Conservation (phyloP, 345 rosid genomes). For the Schrenkiella parvula region DNA sequence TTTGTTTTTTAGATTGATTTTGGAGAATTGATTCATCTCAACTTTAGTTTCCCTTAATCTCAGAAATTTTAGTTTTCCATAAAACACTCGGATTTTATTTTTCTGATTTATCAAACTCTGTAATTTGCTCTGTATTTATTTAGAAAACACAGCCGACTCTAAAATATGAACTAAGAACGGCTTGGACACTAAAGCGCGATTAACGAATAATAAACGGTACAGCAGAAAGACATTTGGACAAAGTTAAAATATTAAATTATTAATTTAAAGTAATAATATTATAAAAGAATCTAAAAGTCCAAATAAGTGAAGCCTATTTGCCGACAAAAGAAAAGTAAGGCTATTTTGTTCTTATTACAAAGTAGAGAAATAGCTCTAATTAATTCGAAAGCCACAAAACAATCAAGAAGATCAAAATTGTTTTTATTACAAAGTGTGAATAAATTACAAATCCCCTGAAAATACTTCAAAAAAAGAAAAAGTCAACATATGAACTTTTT, state of each 20-base stretch:
- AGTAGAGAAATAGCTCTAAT: not conserved
- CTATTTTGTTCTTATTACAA: not conserved
- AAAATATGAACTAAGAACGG: too few species aligned
- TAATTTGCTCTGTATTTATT: too few species aligned
- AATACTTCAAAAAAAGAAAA: not conserved
- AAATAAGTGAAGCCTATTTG: not conserved
- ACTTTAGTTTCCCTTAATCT: too few species aligned
- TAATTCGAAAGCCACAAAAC: not conserved
- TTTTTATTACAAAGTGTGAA: slow-evolving; percentile 18
- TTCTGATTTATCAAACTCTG: too few species aligned
- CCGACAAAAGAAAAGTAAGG: too few species aligned
- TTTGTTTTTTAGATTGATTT: too few species aligned
- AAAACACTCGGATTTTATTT: too few species aligned
- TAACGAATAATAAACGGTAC: too few species aligned
- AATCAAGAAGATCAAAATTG: slow-evolving; percentile 21
- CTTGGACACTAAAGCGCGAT: too few species aligned
- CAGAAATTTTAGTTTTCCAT: too few species aligned
- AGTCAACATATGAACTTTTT: slow-evolving; percentile 19
- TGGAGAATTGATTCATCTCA: too few species aligned
- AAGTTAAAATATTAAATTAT: not conserved
- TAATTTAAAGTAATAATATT: not conserved
- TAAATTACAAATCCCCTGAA: slow-evolving; percentile 15
- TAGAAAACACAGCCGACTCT: too few species aligned
- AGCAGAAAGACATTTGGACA: not conserved
- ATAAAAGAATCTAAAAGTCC: not conserved